phyloP scores from a whole-genome alignment of 2,329 filamentous ascomycete genomes.

The Sclerotinia nivalis region DNA sequence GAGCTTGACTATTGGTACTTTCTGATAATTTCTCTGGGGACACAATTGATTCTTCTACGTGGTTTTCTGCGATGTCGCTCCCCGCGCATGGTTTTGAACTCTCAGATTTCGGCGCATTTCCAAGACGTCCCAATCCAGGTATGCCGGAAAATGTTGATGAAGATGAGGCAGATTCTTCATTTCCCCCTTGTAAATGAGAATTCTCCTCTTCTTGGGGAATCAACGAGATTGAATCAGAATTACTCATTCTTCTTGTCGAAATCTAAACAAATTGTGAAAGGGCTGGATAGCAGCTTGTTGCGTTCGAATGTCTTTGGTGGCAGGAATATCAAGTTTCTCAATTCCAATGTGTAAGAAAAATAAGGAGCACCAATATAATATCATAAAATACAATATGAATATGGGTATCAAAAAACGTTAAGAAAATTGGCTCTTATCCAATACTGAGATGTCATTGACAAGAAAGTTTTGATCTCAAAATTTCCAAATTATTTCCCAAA shows the following conservation, averaged over 20 bases:
- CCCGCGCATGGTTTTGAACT: slow-evolving; percentile 1
- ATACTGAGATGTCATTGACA: slow-evolving; percentile 3
- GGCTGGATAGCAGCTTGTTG: neutral
- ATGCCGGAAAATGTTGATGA: slow-evolving; percentile 16
- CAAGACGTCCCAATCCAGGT: slow-evolving; percentile 24
- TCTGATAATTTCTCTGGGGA: neutral
- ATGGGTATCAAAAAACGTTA: neutral
- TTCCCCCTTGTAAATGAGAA: neutral
- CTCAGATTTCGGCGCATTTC: slow-evolving; percentile 21
- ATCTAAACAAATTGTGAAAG: neutral
- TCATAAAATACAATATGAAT: slow-evolving; percentile 1
- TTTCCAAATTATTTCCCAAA: slow-evolving; percentile 17
- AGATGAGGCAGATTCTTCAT: neutral
- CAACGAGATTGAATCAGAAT: neutral
- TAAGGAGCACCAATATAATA: neutral
- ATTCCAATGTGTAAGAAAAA: neutral
- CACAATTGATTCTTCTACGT: neutral
- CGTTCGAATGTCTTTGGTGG: neutral
- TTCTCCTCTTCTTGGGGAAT: neutral
- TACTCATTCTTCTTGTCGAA: slow-evolving; percentile 16
- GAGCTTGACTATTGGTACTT: neutral
- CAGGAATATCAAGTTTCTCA: slow-evolving; percentile 1
- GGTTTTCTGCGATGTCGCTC: neutral
- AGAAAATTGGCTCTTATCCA: neutral
- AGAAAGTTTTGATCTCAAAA: slow-evolving; percentile 18